These are phyloP conservation scores for Suhomyces emberorum DNA, from an alignment of 805 yeast species.

Conservation along the genomic window DNA sequence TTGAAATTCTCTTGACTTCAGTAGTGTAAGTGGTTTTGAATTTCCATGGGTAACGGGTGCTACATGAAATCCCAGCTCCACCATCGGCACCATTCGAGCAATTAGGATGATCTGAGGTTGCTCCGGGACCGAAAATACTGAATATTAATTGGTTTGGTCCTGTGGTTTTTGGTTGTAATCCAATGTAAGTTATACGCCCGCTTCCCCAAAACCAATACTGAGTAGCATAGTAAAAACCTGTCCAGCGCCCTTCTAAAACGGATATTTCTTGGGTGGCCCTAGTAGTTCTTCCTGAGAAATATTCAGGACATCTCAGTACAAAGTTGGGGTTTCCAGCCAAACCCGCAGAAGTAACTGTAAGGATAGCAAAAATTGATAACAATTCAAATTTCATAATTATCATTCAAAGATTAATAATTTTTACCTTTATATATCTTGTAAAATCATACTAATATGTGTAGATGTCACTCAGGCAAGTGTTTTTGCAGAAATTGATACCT, in stretches of 20 bases:
- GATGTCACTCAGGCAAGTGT: too few relatives aligned
- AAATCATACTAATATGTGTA: too few relatives aligned
- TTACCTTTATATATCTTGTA: too few relatives aligned
- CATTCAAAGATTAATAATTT: too few relatives aligned
- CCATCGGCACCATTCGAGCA: conserved; percentile 8
- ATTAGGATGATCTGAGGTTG: conserved; percentile 1
- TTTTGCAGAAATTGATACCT: too few relatives aligned
- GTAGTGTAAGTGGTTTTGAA: conserved; percentile 2
- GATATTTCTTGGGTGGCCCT: too few relatives aligned
- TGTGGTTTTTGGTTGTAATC: conserved; percentile 1
- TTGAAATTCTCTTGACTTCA: not conserved
- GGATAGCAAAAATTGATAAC: too few relatives aligned
- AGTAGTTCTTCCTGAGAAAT: too few relatives aligned
- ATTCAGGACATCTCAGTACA: too few relatives aligned
- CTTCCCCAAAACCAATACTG: not conserved
- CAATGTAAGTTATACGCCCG: conserved; percentile 1
- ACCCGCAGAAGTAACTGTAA: too few relatives aligned
- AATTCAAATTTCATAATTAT: too few relatives aligned
- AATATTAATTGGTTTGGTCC: conserved; percentile 2
- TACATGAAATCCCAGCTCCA: conserved; percentile 5
- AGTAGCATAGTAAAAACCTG: conserved; percentile 3
- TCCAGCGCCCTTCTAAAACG: not conserved
- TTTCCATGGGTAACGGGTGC: conserved; percentile 3
- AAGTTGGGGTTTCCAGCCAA: too few relatives aligned
- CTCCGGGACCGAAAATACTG: conserved; percentile 6